These are phyloP conservation scores for Stephania cephalantha DNA, from an alignment of 164 flowering plant genomes.

Conservation along the genomic window DNA sequence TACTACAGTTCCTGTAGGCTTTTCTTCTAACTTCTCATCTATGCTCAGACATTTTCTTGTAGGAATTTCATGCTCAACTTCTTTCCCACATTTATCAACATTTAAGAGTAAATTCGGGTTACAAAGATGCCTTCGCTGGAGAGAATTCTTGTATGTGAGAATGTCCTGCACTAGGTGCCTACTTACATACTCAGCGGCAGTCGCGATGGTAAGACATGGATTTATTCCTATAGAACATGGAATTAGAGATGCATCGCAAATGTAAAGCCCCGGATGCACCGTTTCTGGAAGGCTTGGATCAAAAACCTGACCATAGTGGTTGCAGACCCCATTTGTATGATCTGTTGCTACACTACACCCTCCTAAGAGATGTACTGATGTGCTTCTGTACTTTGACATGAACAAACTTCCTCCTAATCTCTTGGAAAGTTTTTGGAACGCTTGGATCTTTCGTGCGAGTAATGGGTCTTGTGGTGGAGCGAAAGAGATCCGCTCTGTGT, in stretches of 20 bases:
- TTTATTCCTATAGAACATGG: slow-evolving; percentile 31
- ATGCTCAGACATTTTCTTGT: neutral
- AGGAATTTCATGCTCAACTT: slow-evolving; percentile 1
- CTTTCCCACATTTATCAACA: too few relatives aligned
- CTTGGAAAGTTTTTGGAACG: slow-evolving; percentile 42
- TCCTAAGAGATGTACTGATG: slow-evolving; percentile 61
- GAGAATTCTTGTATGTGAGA: slow-evolving; percentile 21
- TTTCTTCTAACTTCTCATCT: neutral
- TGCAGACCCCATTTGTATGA: slow-evolving; percentile 47
- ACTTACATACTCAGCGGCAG: slow-evolving; percentile 47
- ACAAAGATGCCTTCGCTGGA: slow-evolving; percentile 4
- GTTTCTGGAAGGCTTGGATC: slow-evolving; percentile 17
- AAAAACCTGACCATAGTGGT: slow-evolving; percentile 48
- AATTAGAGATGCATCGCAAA: slow-evolving; percentile 31
- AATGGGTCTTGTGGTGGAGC: slow-evolving; percentile 39
- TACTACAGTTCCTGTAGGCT: slow-evolving; percentile 13
- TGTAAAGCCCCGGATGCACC: slow-evolving; percentile 25
- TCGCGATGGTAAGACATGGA: slow-evolving; percentile 46
- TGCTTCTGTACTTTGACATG: slow-evolving; percentile 48
- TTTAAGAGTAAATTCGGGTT: neutral
- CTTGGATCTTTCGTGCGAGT: slow-evolving; percentile 38
- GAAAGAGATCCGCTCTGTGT: slow-evolving; percentile 34
- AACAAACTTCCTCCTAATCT: slow-evolving; percentile 55
- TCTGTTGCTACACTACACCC: slow-evolving; percentile 53
- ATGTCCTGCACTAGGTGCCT: slow-evolving; percentile 38